Percentiles rank a stretch among this genome's conserved stretches.
Conservation (phyloP, 2,329 filamentous ascomycete genomes). For the Trichoderma oligosporum region DNA sequence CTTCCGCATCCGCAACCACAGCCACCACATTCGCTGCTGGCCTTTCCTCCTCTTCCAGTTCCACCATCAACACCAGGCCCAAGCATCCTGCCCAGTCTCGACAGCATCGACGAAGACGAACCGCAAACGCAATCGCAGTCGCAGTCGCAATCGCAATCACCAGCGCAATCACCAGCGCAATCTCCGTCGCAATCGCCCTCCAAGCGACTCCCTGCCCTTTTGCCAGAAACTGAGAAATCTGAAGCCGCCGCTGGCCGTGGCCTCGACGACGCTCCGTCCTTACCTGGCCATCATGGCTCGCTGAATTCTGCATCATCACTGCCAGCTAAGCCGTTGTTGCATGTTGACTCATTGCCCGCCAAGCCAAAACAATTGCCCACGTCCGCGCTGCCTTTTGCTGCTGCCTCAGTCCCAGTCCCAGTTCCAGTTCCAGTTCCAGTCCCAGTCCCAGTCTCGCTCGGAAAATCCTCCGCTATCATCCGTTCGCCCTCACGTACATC, state of each 20-base stretch:
- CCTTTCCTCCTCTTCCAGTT: background rate
- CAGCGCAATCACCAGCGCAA: background rate
- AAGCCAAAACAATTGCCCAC: background rate
- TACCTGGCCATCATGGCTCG: conserved; percentile 7
- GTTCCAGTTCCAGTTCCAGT: too few species aligned
- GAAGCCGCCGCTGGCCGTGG: background rate
- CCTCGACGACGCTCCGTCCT: conserved; percentile 9
- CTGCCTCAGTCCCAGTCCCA: background rate
- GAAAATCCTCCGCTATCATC: background rate
- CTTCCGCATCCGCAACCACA: conserved; percentile 1
- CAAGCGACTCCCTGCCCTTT: background rate
- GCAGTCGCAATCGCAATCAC: background rate
- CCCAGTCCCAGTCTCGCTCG: conserved; percentile 39
- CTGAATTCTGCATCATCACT: conserved; percentile 7
- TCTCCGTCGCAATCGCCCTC: background rate
- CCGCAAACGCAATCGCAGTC: background rate
- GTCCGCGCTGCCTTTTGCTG: background rate
- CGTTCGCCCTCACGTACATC: conserved; percentile 6
- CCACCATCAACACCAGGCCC: background rate
- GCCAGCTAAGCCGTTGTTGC: background rate
- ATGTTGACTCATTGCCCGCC: background rate
- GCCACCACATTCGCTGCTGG: background rate
- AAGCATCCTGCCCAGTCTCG: conserved; percentile 10
- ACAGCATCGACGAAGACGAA: conserved; percentile 22
- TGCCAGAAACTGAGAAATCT: background rate